Evolutionary conservation across 2,329 filamentous ascomycete species (phyloP).

Genomic region (Fusarium ambrosium): DNA sequence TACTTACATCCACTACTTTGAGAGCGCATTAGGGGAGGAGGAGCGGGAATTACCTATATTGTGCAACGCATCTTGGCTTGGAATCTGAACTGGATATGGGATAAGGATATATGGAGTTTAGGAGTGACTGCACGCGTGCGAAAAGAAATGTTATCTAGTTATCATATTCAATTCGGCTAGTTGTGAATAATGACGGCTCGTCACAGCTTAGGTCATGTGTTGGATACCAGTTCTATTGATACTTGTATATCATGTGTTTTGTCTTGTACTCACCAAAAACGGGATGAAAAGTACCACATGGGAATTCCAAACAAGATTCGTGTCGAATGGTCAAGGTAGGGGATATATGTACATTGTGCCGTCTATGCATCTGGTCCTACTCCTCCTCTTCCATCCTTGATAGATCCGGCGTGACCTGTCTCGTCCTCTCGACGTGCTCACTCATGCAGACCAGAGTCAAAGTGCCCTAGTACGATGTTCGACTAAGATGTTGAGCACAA

Average conservation of each 20-base stretch:
- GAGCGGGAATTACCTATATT: slow-evolving; percentile 16
- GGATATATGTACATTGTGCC: background rate
- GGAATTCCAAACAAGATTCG: background rate
- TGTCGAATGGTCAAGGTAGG: background rate
- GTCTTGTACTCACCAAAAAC: background rate
- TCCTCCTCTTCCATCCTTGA: background rate
- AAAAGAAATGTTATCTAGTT: slow-evolving; percentile 31
- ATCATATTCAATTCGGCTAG: slow-evolving; percentile 5
- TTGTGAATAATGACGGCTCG: background rate
- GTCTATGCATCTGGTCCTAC: background rate
- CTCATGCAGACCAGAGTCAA: background rate
- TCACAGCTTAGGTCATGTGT: background rate
- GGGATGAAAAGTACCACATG: background rate
- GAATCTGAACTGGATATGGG: slow-evolving; percentile 17
- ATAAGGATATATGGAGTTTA: slow-evolving; percentile 34
- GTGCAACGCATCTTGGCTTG: slow-evolving; percentile 29
- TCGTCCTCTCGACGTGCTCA: background rate
- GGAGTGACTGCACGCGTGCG: slow-evolving; percentile 33
- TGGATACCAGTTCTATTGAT: background rate
- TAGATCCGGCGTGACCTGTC: background rate
- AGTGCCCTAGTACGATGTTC: slow-evolving; percentile 39
- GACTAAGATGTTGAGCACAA: slow-evolving; percentile 43
- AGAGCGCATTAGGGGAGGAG: slow-evolving; percentile 33
- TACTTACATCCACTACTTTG: slow-evolving; percentile 14
- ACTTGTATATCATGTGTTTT: background rate